A percentile compares a stretch with the other conserved stretches of the same genome.
Evolutionary conservation across 192 early-diverging fungal genomes (phyloP).

Genomic region (Backusella tarrabulga): DNA sequence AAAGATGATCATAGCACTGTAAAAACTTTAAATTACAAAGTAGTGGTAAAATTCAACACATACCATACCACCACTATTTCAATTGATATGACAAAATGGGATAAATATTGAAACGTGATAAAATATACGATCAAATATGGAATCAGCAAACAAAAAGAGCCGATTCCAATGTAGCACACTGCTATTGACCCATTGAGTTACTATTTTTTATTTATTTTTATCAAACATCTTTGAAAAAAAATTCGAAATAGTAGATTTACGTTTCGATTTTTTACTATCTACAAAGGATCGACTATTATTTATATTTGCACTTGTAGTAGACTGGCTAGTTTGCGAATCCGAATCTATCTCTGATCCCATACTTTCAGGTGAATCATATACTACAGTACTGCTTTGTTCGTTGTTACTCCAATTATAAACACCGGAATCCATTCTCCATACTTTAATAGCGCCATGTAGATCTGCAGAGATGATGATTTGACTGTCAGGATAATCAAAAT

Average conservation of each 20-base stretch:
- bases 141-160: too few relatives aligned
- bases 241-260: not conserved
- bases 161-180: too few relatives aligned
- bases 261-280: not conserved
- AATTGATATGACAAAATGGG: too few relatives aligned
- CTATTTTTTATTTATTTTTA: not conserved
- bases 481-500: slow-evolving; percentile 40
- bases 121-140: too few relatives aligned
- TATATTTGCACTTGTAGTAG: not conserved
- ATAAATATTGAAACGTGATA: too few relatives aligned
- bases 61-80: too few relatives aligned
- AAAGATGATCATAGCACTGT: too few relatives aligned
- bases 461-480: slow-evolving; percentile 68
- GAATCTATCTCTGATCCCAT: not conserved
- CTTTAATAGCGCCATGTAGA: slow-evolving; percentile 57
- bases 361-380: not conserved
- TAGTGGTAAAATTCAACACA: too few relatives aligned
- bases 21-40: too few relatives aligned
- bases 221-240: not conserved
- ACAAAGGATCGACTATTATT: not conserved
- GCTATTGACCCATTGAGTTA: too few relatives aligned
- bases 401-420: slow-evolving; percentile 14
- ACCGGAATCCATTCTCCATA: slow-evolving; percentile 63
- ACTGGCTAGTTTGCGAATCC: not conserved
- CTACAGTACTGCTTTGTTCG: not conserved